Base-by-base conservation (phyloP, 768 basidiomycete genomes). In the Pseudohyphozyma bogoriensis region DNA sequence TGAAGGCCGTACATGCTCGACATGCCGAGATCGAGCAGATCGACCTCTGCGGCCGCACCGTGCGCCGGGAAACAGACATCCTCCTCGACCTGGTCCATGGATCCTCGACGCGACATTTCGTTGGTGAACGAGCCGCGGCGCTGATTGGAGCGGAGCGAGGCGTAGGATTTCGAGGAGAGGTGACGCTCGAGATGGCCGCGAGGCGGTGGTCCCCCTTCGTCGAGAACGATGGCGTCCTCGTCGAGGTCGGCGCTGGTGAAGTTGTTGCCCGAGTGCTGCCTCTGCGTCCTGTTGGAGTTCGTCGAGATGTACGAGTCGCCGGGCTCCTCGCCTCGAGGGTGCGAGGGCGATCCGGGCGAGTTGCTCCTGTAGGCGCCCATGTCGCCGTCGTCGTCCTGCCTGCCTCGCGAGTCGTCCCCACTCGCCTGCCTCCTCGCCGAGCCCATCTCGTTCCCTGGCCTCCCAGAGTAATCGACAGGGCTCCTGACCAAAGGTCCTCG, bases 11-110 rank as follows among this genome's bases (percentile, higher is more conserved):
- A 37, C 28, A 35, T 33, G 31, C 8, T 39, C 22, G 29, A 36
- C 18, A 32, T 28, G 28, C 50, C 36, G 46, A 56, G 33, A 39
- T 67, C 62, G 31, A 61, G 36, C 45, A 53, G 61, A 40, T 63
- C 60, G 44, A 60, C 39, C 16, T 69, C 65, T 44, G 59, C 55
- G 2, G 58, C 63, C 0, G 62, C 62, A 24, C 59, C 62, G 51
- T 63, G 66, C 6, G 64, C 62, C 2, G 70, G 70, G 59, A 68
- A 71, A 44, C 70, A 71, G 50, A 71, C 67, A 58, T 70, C 69
- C 51, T 70, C 68, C 51, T 69, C 68, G 31, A 66, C 63, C 39
- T 65, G 50, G 52, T 63, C 64, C 12, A 57, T 53, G 0, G 66
- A 67, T 16, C 68, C 62, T 12, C 62, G 65, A 3, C 67, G 61